Evolutionary conservation across 202 grass and related monocot genomes (phyloP).

Genomic region (Thinopyrum obtusiflorum): DNA sequence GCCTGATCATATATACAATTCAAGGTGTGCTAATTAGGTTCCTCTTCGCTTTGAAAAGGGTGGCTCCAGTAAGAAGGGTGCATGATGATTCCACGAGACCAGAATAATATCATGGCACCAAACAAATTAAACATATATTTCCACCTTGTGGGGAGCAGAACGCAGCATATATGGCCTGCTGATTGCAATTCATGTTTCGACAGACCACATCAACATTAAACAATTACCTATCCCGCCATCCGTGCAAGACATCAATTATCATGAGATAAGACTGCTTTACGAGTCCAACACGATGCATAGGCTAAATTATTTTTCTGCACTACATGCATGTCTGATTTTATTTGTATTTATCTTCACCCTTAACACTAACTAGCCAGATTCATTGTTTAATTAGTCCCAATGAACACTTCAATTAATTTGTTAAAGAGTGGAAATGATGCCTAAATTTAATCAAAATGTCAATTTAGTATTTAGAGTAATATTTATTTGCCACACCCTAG

Average conservation of each 20-base stretch:
- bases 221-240: not conserved
- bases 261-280: not conserved
- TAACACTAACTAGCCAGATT: not conserved
- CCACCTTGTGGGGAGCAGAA: conserved; percentile 47
- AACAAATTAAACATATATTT: conserved; percentile 13
- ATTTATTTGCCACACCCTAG: not conserved
- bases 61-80: conserved; percentile 1
- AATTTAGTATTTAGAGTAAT: not conserved
- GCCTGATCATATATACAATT: conserved; percentile 16
- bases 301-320: conserved; percentile 7
- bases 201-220: conserved; percentile 43
- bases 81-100: conserved; percentile 14
- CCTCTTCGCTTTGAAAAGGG: conserved; percentile 9
- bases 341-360: not conserved
- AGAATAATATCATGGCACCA: conserved; percentile 12
- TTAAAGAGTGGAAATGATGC: not conserved
- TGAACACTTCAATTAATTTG: not conserved
- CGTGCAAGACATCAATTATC: not conserved
- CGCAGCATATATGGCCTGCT: conserved; percentile 15
- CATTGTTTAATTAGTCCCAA: not conserved
- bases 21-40: conserved; percentile 18
- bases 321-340: not conserved
- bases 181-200: conserved; percentile 45
- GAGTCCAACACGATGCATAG: conserved; percentile 3
- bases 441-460: not conserved